Conservation (phyloP, 805 yeast genomes). For the Priceomyces haplophilus region DNA sequence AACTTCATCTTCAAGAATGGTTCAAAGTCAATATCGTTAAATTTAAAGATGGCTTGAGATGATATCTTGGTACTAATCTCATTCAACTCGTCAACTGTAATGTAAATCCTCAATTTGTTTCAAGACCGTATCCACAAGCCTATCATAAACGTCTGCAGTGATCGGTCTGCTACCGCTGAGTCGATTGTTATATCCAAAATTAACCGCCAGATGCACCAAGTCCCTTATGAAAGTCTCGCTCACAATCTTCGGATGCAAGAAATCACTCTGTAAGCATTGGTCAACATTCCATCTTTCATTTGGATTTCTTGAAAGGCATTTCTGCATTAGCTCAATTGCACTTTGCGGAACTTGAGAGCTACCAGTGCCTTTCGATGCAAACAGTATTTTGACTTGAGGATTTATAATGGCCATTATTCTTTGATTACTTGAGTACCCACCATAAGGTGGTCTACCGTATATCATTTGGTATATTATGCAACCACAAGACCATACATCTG, state of each 20-base stretch:
- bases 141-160: conserved; percentile 39
- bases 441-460: conserved; percentile 91
- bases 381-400: conserved; percentile 69
- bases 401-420: conserved; percentile 82
- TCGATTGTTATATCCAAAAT: conserved; percentile 54
- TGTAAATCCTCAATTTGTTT: conserved; percentile 37
- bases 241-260: conserved; percentile 72
- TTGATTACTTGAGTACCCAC: conserved; percentile 69
- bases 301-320: conserved; percentile 73
- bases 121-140: conserved; percentile 38
- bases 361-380: conserved; percentile 61
- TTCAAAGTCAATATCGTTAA: conserved; percentile 1
- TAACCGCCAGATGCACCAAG: conserved; percentile 72
- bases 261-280: conserved; percentile 59
- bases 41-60: not conserved
- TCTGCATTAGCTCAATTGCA: conserved; percentile 66
- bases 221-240: conserved; percentile 64
- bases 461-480: conserved; percentile 94
- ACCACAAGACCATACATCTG: conserved; percentile 98
- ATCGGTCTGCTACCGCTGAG: conserved; percentile 40
- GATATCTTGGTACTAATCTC: too few relatives aligned
- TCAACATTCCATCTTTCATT: conserved; percentile 59
- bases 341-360: conserved; percentile 63
- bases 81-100: conserved; percentile 19
- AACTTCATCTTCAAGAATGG: not conserved